These are phyloP conservation scores for Polyplosphaeria fusca DNA, from an alignment of 495 filamentous ascomycete genomes.

Conservation along the genomic window DNA sequence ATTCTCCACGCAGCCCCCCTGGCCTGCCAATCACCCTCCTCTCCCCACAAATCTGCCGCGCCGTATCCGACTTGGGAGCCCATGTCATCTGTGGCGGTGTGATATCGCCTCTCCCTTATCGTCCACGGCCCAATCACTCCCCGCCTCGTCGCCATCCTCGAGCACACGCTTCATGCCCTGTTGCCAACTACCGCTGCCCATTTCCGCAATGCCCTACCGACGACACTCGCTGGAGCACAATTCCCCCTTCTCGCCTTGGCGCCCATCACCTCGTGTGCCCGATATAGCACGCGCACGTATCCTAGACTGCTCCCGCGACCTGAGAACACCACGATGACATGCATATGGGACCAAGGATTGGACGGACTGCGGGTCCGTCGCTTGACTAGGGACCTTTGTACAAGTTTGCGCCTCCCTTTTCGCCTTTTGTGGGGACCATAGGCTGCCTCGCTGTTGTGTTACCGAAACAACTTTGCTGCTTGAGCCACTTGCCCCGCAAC, in stretches of 20 bases:
- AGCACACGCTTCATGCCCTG: too few species aligned
- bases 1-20: too few species aligned
- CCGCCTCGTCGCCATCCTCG: too few species aligned
- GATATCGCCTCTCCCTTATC: background rate
- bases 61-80: background rate
- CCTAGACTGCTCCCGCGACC: conserved; percentile 14
- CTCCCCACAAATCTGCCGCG: conserved; percentile 1
- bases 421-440: too few species aligned
- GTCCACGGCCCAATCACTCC: conserved; percentile 8
- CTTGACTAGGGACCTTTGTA: too few species aligned
- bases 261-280: conserved; percentile 8
- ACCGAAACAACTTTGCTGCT: too few species aligned
- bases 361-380: conserved; percentile 6
- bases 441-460: too few species aligned
- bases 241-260: background rate
- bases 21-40: conserved; percentile 3
- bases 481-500: too few species aligned
- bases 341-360: conserved; percentile 12
- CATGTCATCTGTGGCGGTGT: conserved; percentile 21
- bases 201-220: too few species aligned
- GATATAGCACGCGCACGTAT: conserved; percentile 20
- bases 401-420: too few species aligned
- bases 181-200: too few species aligned
- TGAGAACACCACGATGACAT: conserved; percentile 27
- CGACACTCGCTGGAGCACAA: background rate